A percentile compares a stretch with the other conserved stretches of the same genome.
These are phyloP conservation scores for Pycnococcus provasolii DNA, from an alignment of 139 green algal species.

Conservation along the genomic window DNA sequence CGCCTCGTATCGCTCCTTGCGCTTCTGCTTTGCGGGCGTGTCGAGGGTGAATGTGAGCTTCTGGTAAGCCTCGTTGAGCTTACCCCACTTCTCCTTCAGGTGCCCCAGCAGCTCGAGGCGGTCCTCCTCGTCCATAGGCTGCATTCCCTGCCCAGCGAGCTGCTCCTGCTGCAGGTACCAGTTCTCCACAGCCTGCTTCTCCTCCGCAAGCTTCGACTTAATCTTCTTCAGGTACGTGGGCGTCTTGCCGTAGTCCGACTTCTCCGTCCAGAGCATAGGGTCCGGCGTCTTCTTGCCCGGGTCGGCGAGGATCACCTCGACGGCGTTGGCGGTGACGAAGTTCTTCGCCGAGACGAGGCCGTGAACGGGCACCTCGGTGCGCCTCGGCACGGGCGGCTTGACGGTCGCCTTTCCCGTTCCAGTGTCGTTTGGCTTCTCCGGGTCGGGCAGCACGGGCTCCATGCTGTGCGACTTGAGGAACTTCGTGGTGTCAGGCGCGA, in stretches of 20 bases:
- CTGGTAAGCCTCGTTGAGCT: slow-evolving; percentile 69
- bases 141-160: slow-evolving; percentile 8
- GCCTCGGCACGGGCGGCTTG: slow-evolving; percentile 44
- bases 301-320: slow-evolving; percentile 49
- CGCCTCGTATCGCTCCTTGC: slow-evolving; percentile 39
- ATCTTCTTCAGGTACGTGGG: slow-evolving; percentile 67
- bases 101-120: slow-evolving; percentile 52
- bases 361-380: slow-evolving; percentile 49
- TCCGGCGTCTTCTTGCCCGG: slow-evolving; percentile 30
- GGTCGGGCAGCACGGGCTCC: slow-evolving; percentile 49
- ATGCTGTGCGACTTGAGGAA: slow-evolving; percentile 47
- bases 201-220: slow-evolving; percentile 44
- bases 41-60: slow-evolving; percentile 61
- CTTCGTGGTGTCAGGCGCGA: slow-evolving; percentile 18
- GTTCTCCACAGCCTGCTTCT: slow-evolving; percentile 51
- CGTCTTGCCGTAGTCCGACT: slow-evolving; percentile 59
- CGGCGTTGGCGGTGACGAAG: slow-evolving; percentile 64
- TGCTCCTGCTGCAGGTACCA: slow-evolving; percentile 28
- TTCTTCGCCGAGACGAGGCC: slow-evolving; percentile 59
- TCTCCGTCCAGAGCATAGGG: slow-evolving; percentile 29
- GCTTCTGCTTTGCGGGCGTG: slow-evolving; percentile 49
- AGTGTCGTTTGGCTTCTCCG: slow-evolving; percentile 8
- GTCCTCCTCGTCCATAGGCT: slow-evolving; percentile 44
- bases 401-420: slow-evolving; percentile 39
- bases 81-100: slow-evolving; percentile 76